Evolutionary conservation across 202 grass and related monocot genomes (phyloP), one percentile per base, ranked within the genome.

Genomic region (Carex sylvatica): DNA sequence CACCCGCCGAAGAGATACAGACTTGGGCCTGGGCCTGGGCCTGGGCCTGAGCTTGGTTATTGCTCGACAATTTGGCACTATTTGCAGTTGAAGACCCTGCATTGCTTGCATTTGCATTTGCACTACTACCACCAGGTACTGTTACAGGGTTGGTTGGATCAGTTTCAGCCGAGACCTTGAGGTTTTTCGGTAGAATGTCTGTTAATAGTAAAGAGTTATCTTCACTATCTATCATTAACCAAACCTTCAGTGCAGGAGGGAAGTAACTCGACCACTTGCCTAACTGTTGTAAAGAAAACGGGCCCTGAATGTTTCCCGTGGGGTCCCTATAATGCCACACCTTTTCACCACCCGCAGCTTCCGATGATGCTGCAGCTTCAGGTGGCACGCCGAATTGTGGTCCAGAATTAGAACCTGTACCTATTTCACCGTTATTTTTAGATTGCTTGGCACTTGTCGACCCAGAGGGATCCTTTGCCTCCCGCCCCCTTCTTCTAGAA

Each of bases 261-360:
- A 99, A 99, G 84, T 93, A 92, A 35, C 74, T 86, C 13, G 81
- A 91, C 97, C 97, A 99, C 63, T 94, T 99, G 40, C 84, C 92
- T 80, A 99, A 80, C 62, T 99, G 97, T 61, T 86, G 58, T 55
- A 99, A 83, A 72, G 91, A 91, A 80, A 96, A 97, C 33, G 97
- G 97, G n/a, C 97, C 97, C 79, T 96, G 97, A 88, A 99, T 85
- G 83, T 76, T 91, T 85, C 97, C 97, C 83, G 73, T 84, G 60
- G 97, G 97, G 89, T 99, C 93, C 86, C 91, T 91, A 70, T 99
- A 99, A 65, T 97, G 93, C 97, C 97, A 99, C 42, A 99, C 97
- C 78, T 89, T 99, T 81, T 99, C 96, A 79, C 86, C 88, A 74
- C 93, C 96, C 28, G 35, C 84, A 42, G 80, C 84, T 70, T 84